Conservation (phyloP, 148 eudicot species). For the Chenopodium suecicum region DNA sequence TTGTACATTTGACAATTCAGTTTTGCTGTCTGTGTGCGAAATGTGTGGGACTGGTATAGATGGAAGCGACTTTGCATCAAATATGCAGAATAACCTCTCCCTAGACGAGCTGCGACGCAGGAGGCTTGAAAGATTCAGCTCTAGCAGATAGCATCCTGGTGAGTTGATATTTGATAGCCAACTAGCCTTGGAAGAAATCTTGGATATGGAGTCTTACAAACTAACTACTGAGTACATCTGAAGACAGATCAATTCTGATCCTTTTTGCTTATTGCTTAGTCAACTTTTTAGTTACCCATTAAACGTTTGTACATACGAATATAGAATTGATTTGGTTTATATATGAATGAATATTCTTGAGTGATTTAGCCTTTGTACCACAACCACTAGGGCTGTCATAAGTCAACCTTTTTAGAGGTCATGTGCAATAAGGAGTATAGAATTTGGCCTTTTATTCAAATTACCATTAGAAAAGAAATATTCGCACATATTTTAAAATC, state of each 20-base stretch:
- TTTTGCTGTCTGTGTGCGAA: slow-evolving; percentile 60
- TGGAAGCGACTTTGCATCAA: slow-evolving; percentile 30
- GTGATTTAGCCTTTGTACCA: no score
- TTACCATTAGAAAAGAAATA: no score
- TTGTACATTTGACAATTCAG: slow-evolving; percentile 75
- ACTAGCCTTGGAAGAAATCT: not conserved
- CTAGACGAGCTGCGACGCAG: slow-evolving; percentile 69
- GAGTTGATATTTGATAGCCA: not conserved
- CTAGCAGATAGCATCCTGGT: slow-evolving; percentile 3
- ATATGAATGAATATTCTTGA: no score
- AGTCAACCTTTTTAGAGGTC: no score
- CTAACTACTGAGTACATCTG: not conserved
- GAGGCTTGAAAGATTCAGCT: slow-evolving; percentile 69
- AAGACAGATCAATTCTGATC: not conserved
- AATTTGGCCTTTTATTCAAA: no score
- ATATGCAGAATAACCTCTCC: slow-evolving; percentile 31
- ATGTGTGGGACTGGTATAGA: slow-evolving; percentile 71
- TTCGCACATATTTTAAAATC: no score
- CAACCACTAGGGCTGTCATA: no score
- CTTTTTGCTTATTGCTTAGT: not conserved
- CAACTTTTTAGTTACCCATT: not conserved
- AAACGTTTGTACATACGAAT: not conserved
- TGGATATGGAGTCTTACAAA: not conserved
- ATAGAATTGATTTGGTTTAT: no score
- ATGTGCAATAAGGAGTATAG: no score